These are phyloP conservation scores for Tolypocladium inflatum DNA, from an alignment of 2,329 filamentous ascomycete species.

Conservation along the genomic window DNA sequence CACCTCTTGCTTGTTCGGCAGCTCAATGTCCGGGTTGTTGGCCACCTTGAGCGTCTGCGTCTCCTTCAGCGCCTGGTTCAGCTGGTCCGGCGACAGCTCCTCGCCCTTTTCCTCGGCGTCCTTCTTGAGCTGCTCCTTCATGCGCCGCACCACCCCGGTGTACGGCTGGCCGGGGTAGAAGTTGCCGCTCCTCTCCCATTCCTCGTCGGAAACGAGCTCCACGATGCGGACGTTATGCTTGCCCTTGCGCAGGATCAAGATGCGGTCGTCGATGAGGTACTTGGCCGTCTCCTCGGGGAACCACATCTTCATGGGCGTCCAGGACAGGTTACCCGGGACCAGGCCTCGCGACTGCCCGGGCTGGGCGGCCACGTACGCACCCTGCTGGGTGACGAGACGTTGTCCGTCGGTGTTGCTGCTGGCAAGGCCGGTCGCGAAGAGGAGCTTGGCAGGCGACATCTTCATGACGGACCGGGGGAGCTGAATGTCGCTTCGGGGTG, in stretches of 20 bases:
- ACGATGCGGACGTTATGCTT: conserved; percentile 55
- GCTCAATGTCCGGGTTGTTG: conserved; percentile 31
- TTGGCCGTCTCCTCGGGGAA: conserved; percentile 45
- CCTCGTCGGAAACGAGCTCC: conserved; percentile 47
- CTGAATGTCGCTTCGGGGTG: conserved; percentile 43
- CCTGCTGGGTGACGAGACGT: conserved; percentile 43
- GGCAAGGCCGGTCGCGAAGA: conserved; percentile 51
- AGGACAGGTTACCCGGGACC: conserved; percentile 43
- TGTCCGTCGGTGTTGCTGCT: conserved; percentile 47
- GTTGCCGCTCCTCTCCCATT: conserved; percentile 37
- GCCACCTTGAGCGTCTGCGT: conserved; percentile 18
- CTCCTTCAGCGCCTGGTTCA: conserved; percentile 18
- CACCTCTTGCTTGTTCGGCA: conserved; percentile 25
- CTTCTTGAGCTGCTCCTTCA: conserved; percentile 27
- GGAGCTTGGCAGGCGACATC: conserved; percentile 47
- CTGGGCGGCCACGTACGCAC: conserved; percentile 50
- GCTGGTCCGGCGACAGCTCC: conserved; percentile 13
- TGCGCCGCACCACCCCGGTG: conserved; percentile 36
- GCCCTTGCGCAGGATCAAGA: conserved; percentile 53
- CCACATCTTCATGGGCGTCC: conserved; percentile 52
- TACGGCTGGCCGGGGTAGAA: conserved; percentile 44
- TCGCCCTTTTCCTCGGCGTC: conserved; percentile 23
- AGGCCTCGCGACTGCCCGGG: conserved; percentile 35
- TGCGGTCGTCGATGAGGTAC: conserved; percentile 49
- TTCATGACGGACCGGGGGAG: conserved; percentile 49